Evolutionary conservation across 176 grass and related monocot species (phyloP).

Genomic region (Carex scoparia): DNA sequence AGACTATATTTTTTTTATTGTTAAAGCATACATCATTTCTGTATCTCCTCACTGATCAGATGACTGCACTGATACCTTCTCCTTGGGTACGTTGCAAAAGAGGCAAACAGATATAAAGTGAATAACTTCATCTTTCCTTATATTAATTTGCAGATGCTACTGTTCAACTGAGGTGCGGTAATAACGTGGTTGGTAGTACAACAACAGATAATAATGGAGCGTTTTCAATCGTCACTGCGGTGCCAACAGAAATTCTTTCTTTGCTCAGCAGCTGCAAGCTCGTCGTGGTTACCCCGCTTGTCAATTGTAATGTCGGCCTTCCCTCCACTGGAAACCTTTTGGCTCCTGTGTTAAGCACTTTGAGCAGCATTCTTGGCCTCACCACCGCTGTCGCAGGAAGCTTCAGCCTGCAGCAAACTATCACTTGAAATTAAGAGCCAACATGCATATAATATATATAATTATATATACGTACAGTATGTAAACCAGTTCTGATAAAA

Average conservation of each 20-base stretch:
- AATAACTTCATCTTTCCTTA: neutral
- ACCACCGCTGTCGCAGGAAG: neutral
- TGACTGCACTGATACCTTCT: neutral
- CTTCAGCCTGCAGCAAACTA: constrained; percentile 25
- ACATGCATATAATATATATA: neutral
- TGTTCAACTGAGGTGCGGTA: constrained; percentile 32
- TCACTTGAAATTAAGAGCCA: neutral
- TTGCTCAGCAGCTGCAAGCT: constrained; percentile 28
- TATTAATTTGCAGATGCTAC: constrained; percentile 34
- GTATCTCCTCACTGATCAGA: too few species aligned
- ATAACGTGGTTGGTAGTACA: constrained; percentile 11
- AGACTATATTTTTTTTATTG: too few species aligned
- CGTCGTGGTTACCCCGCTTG: constrained; percentile 36
- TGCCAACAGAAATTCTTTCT: neutral
- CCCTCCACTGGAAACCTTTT: constrained; percentile 31
- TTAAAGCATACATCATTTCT: too few species aligned
- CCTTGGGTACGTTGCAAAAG: neutral
- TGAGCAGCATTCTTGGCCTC: constrained; percentile 10
- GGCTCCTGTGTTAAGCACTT: constrained; percentile 9
- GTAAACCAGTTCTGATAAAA: constrained; percentile 9
- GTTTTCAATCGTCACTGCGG: neutral
- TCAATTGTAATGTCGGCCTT: constrained; percentile 31
- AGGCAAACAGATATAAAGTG: neutral
- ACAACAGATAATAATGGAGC: constrained; percentile 38
- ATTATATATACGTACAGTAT: too few species aligned